Evolutionary conservation across 345 rosid species (phyloP), one percentile per base, ranked within the genome.

Genomic region (Sonneratia alba): DNA sequence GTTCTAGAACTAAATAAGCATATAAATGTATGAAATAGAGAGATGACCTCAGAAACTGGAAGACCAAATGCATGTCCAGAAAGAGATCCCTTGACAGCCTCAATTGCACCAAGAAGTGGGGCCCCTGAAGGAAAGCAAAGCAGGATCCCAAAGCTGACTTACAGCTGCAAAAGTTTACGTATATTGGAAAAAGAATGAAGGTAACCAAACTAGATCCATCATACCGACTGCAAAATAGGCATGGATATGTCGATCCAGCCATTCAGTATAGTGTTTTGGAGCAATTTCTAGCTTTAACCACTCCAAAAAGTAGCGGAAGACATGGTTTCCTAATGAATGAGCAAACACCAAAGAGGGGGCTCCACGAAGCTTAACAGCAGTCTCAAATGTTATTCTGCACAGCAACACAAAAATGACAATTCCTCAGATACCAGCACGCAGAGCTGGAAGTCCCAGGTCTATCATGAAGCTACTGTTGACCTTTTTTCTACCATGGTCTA

Each of bases 241-340:
- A 82, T 90, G 90, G 43, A 95, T 92, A 74, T 95, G 99, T 68
- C 84, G 86, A 76, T 95, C 99, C 81, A 92, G 88, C 99, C 99
- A 95, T 79, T 78, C 76, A 68, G 78, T 75, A 80, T 95, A 95
- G 65, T 87, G 91, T 74, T 92, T 95, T 69, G 99, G 99, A 40
- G 99, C 98, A 83, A 95, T 89, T 87, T 95, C 98, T 48, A 95
- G 92, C 85, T 92, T 95, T 78, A 95, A 73, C 99, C 99, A 95
- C 85, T 95, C 99, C 73, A 95, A 77, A 79, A 92, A 95, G 87
- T 95, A 95, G 51, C 98, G 92, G 73, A 95, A 95, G 59, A 95
- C 99, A 78, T 85, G 71, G 83, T 92, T 95, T 68, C 99, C 99
- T 91, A 95, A 76, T 69, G 99, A 95, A 88, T 95, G 99, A 61